Evolutionary conservation across 129 eudicot species (phyloP).

Genomic region (Flaveria bidentis): DNA sequence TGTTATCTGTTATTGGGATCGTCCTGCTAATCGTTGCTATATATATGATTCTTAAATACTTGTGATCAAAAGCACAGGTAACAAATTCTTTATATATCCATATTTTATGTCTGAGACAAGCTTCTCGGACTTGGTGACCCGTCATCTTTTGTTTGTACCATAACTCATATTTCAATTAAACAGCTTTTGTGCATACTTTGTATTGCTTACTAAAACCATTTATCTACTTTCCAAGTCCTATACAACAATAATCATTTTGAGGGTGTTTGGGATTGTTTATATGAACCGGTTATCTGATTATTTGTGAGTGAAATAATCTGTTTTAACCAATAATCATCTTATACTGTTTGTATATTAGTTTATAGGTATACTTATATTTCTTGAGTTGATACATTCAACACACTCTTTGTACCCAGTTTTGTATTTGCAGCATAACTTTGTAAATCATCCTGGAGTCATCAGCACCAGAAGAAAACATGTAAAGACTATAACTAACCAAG

Average conservation of each 20-base stretch:
- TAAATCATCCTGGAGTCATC: neutral
- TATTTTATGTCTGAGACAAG: conserved; percentile 10
- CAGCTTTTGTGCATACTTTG: neutral
- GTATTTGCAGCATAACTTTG: neutral
- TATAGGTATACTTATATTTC: neutral
- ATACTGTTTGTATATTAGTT: neutral
- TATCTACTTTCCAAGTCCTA: neutral
- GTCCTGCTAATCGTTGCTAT: conserved; percentile 50
- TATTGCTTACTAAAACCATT: neutral
- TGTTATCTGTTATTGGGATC: conserved; percentile 55
- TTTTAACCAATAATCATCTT: neutral
- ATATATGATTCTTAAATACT: conserved; percentile 54
- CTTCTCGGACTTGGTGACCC: neutral
- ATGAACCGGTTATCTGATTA: neutral
- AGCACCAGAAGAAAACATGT: neutral
- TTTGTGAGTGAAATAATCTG: conserved; percentile 3
- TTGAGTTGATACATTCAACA: neutral
- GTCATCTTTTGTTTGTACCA: conserved; percentile 21
- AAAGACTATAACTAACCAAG: neutral
- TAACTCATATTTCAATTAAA: conserved; percentile 17
- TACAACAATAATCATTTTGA: neutral
- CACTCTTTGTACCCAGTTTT: neutral
- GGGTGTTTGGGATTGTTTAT: neutral
- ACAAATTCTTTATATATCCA: neutral
- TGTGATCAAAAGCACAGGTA: conserved; percentile 35